These are phyloP conservation scores for Hypoxylon sp. DNA, from an alignment of 2,329 filamentous ascomycete species.

Conservation along the genomic window DNA sequence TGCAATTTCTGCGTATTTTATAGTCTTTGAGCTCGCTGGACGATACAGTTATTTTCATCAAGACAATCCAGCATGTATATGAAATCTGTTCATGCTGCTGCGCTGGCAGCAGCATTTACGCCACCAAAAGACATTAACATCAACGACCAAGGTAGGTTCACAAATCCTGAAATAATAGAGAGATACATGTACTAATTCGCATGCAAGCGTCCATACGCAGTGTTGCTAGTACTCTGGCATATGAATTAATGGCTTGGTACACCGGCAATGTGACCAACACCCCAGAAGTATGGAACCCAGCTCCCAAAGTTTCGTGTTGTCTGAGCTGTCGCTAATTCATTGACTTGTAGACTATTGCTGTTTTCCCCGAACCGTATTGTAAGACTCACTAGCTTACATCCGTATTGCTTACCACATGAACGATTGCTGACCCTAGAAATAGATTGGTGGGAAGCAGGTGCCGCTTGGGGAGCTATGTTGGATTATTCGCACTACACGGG, in stretches of 20 bases:
- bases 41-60: slow-evolving; percentile 31
- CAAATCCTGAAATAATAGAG: background rate
- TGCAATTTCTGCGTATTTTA: slow-evolving; percentile 33
- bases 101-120: slow-evolving; percentile 50
- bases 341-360: slow-evolving; percentile 66
- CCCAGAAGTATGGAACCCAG: slow-evolving; percentile 56
- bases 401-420: slow-evolving; percentile 54
- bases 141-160: slow-evolving; percentile 46
- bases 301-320: background rate
- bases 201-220: slow-evolving; percentile 71
- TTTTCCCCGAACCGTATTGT: slow-evolving; percentile 76
- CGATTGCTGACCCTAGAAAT: slow-evolving; percentile 36
- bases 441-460: slow-evolving; percentile 76
- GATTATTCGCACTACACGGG: slow-evolving; percentile 78
- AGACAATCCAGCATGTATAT: slow-evolving; percentile 47
- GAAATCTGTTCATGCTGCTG: slow-evolving; percentile 50
- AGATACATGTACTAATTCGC: slow-evolving; percentile 37
- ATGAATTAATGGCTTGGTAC: slow-evolving; percentile 75
- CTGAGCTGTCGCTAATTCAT: slow-evolving; percentile 24
- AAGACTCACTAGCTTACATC: slow-evolving; percentile 51
- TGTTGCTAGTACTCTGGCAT: slow-evolving; percentile 72
- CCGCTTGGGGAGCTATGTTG: slow-evolving; percentile 76
- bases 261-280: slow-evolving; percentile 71
- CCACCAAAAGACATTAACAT: slow-evolving; percentile 60
- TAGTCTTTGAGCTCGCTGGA: slow-evolving; percentile 33